phyloP scores from a whole-genome alignment of 495 filamentous ascomycete species.

The Neurospora africana region DNA sequence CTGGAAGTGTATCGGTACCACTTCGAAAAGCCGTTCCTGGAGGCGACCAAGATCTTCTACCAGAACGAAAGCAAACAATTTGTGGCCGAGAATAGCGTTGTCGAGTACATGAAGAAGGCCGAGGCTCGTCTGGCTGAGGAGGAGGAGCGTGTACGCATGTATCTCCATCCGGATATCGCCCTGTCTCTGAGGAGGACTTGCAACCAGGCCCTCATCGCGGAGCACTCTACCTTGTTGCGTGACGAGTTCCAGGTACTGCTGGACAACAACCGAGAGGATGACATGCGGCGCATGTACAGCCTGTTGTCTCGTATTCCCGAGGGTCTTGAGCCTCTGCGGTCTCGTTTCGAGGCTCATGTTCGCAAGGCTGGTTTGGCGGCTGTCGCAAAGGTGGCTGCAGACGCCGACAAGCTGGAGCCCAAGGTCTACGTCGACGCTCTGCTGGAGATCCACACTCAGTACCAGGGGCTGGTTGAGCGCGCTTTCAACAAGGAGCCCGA shows the following conservation, averaged over 20 bases:
- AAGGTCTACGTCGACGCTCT: conserved; percentile 94
- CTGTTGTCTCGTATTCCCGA: conserved; percentile 85
- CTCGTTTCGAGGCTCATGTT: conserved; percentile 87
- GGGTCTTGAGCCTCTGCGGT: conserved; percentile 79
- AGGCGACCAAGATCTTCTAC: conserved; percentile 77
- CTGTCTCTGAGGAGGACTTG: conserved; percentile 75
- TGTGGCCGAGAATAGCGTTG: conserved; percentile 90
- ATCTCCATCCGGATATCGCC: conserved; percentile 82
- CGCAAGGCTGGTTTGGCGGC: conserved; percentile 76
- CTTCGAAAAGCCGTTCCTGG: conserved; percentile 88
- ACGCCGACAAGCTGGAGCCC: conserved; percentile 85
- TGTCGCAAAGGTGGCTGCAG: conserved; percentile 81
- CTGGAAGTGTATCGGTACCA: conserved; percentile 86
- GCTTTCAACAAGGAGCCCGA: conserved; percentile 94
- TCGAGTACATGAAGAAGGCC: conserved; percentile 99
- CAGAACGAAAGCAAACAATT: conserved; percentile 87
- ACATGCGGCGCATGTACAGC: conserved; percentile 93
- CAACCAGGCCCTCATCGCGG: conserved; percentile 78
- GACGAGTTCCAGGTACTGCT: conserved; percentile 96
- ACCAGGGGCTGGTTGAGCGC: conserved; percentile 79
- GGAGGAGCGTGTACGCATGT: conserved; percentile 86
- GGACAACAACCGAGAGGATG: conserved; percentile 88
- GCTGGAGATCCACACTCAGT: conserved; percentile 86
- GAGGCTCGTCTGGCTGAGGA: conserved; percentile 87
- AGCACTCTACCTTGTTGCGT: conserved; percentile 70